These are phyloP conservation scores for Venturia pyrina DNA, from an alignment of 2,329 filamentous ascomycete genomes.

Conservation along the genomic window DNA sequence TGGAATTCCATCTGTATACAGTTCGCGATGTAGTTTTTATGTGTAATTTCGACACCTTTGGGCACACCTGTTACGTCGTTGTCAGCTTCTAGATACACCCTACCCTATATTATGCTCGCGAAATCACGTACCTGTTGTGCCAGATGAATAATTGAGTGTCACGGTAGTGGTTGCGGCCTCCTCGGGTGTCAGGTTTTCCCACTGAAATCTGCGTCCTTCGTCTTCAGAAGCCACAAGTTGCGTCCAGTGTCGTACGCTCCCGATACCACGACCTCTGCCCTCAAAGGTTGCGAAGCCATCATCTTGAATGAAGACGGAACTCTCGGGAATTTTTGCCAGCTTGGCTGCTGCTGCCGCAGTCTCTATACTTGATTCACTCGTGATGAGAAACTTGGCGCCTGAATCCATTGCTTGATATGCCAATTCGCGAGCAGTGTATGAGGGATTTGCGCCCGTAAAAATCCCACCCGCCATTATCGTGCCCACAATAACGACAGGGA, in stretches of 20 bases:
- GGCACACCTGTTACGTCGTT: conserved; percentile 69
- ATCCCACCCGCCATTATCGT: conserved; percentile 68
- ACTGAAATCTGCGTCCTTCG: conserved; percentile 49
- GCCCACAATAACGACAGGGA: conserved; percentile 60
- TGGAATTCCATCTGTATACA: conserved; percentile 45
- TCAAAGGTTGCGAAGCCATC: conserved; percentile 38
- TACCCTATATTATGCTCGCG: no score
- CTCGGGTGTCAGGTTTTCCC: conserved; percentile 46
- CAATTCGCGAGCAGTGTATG: conserved; percentile 59
- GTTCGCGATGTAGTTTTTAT: conserved; percentile 67
- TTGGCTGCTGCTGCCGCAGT: conserved; percentile 57
- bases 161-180: conserved; percentile 45
- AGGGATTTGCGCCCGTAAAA: conserved; percentile 67
- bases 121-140: conserved; percentile 46
- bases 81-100: not conserved
- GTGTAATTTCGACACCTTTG: conserved; percentile 76
- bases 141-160: conserved; percentile 69
- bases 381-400: conserved; percentile 56
- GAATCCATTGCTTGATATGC: conserved; percentile 67
- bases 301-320: conserved; percentile 57
- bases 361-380: conserved; percentile 49
- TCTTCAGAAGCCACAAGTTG: conserved; percentile 43
- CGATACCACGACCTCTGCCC: conserved; percentile 27
- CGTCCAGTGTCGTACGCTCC: conserved; percentile 49
- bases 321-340: conserved; percentile 43